Evolutionary conservation across 1,284 basidiomycete species (phyloP), one percentile per base, ranked within the genome.

Genomic region (Athelia sp.): DNA sequence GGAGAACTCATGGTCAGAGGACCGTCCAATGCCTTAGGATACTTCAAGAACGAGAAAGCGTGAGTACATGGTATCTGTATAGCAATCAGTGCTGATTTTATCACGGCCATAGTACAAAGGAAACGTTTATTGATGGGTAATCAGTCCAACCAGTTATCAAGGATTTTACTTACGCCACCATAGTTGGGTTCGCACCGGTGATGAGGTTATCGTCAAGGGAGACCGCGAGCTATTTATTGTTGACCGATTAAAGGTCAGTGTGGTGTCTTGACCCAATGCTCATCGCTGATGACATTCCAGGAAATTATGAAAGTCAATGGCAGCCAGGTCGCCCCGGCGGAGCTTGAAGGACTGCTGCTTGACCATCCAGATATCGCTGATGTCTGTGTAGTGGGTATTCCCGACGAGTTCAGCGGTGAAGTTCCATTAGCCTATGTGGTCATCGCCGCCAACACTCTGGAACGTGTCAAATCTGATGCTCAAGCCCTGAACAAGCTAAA

Each of bases 391-490:
- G 84, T 93, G 15, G 82, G 87, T 2, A 64, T 91, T 4, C 82
- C 81, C 1, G 86, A 93, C 59, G 86, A 89, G 13, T 88, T 79
- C 55, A 77, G 73, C 35, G 87, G 88, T 26, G 87, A 90, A 57
- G 65, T 84, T 4, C 86, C 87, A 0, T 57, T 84, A 43, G 84
- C 82, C 1, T 87, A 80, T 58, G 73, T 87, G 10, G 76, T 78
- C 0, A 71, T 81, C 3, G 71, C 68, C 13, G 61, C 64, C 1
- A 64, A 68, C 8, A 79, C 81, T 1, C 63, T 64, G 1, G 50
- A 58, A 14, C 63, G 68, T 32, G 64, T 73, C 2, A 57, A 65
- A 23, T 58, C 65, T 22, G 61, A 66, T 53, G 54, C 66, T 1
- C 48, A 45, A 10, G 66, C 67, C 8, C 64, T 59, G 2, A 62